Evolutionary conservation across 352 stramenopile species (phyloP).

Genomic region (Pythium phragmitis): DNA sequence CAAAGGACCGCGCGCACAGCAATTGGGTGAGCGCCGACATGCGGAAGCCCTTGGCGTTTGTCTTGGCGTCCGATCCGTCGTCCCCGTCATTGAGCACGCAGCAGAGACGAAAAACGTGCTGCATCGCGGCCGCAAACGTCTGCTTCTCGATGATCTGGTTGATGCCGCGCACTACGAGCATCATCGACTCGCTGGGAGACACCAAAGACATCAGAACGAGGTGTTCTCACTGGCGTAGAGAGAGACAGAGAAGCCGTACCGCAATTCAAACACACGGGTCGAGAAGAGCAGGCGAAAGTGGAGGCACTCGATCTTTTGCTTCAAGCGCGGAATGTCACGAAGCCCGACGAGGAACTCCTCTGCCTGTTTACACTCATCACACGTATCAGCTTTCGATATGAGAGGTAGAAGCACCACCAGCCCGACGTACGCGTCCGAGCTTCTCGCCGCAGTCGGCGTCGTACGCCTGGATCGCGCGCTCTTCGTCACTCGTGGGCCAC

Average conservation of each 20-base stretch:
- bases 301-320: constrained; percentile 15
- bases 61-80: background rate
- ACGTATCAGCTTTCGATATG: background rate
- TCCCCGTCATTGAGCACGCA: constrained; percentile 6
- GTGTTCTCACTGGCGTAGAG: background rate
- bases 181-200: constrained; percentile 1
- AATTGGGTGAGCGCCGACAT: constrained; percentile 5
- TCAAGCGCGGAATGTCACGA: constrained; percentile 15
- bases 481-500: constrained; percentile 12
- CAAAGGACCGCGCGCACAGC: constrained; percentile 2
- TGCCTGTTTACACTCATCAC: background rate
- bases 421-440: constrained; percentile 3
- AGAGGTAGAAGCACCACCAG: background rate
- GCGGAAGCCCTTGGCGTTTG: constrained; percentile 6
- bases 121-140: constrained; percentile 4
- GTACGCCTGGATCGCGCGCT: constrained; percentile 6
- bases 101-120: constrained; percentile 8
- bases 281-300: constrained; percentile 7
- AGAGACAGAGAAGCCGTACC: background rate
- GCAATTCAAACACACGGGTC: constrained; percentile 7
- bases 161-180: constrained; percentile 2
- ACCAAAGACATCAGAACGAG: too few relatives aligned
- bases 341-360: constrained; percentile 12
- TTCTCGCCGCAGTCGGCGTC: background rate
- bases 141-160: constrained; percentile 10